Base-by-base conservation (phyloP, 2,329 filamentous ascomycete species). In the Sphaceloma murrayae region DNA sequence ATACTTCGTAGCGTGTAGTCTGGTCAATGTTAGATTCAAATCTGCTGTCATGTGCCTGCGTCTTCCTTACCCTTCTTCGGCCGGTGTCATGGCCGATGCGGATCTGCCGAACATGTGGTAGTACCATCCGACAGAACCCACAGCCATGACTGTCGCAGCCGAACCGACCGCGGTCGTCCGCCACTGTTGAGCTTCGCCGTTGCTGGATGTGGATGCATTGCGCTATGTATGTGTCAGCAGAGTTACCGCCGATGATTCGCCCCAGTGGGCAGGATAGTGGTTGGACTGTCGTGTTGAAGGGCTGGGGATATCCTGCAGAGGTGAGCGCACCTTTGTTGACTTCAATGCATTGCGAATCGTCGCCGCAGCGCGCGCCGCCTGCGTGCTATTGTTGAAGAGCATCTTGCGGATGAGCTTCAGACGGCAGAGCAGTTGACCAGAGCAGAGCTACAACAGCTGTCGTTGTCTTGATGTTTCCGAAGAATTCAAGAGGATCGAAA, bases 41-140 rank as follows among this genome's bases (percentile, higher is more conserved):
- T 38, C n/a, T 30, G 10, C 5, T 7, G 8, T 8, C 24, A 13
- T 31, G n/a, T 2, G 29, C 36, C 13, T 29, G 10, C 8, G 8
- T 9, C 5, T 43, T 56, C 83, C 89, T 81, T 75, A 98, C 91
- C 91, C 91, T 79, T 98, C 91, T 74, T 98, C 91, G 61, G 83
- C 83, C 53, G 86, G 87, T 58, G 89, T 88, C 80, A 83, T 83
- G 58, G 91, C 91, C 67, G 86, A 78, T 51, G 85, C 82, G 58
- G 83, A 80, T 58, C 85, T 78, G 61, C 88, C 91, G 68, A 94
- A 96, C 58, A 94, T 80, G 69, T 94, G 86, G 68, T 89, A 94
- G 73, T 95, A 96, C 87, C 88, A 96, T 58, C 85, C 88, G 60
- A 89, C 80, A 55, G 89, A 89, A 59, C 87, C 88, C 67, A 85